Base-by-base conservation (phyloP, 768 basidiomycete genomes). In the Dacryopinax spathularia region DNA sequence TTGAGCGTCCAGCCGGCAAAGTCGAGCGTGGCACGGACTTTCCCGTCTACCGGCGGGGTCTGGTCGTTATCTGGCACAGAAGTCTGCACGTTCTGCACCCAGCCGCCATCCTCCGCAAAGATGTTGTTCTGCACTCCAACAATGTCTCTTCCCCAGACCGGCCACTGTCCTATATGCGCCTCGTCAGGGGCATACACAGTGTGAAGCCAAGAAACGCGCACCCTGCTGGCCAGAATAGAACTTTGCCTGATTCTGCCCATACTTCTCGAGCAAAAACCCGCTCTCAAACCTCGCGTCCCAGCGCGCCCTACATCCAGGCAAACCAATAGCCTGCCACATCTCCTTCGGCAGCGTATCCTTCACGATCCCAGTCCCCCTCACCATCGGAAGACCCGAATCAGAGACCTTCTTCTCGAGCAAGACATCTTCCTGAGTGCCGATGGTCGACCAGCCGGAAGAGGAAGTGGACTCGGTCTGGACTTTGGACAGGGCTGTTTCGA, bases 351-450 rank as follows among this genome's bases (percentile, higher is more conserved):
- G 63, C 22, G 65, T 67, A 2, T 63, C 66, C 6, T 65, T 60
- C 16, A 66, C 63, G n/a, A 56, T 60, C 3, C 65, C 66, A 15
- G 60, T 37, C 33, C 69, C 64, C 12, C 66, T 20, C 33, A 69
- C 66, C 37, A 68, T 27, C 9, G 66, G 63, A 43, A 68, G 31
- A 22, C 63, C 37, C 33, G 63, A 60, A 37, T 48, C n/a, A 60
- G 66, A 64, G 34, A 60, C n/a, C 37, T 68, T 63, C 61, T 66
- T 62, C 66, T 69, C 64, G 36, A 66, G 36, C 36, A 59, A n/a
- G 39, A 66, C 59, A 33, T 64, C 61, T 43, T 65, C 61, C 65
- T 66, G 62, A 29, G 62, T 34, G 60, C 69, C 60, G 36, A 65
- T 39, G 27, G 59, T 62, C 35, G 61, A 41, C 69, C 67, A 56